Evolutionary conservation across 495 filamentous ascomycete species (phyloP).

Genomic region (Aspergillus kassunensis): DNA sequence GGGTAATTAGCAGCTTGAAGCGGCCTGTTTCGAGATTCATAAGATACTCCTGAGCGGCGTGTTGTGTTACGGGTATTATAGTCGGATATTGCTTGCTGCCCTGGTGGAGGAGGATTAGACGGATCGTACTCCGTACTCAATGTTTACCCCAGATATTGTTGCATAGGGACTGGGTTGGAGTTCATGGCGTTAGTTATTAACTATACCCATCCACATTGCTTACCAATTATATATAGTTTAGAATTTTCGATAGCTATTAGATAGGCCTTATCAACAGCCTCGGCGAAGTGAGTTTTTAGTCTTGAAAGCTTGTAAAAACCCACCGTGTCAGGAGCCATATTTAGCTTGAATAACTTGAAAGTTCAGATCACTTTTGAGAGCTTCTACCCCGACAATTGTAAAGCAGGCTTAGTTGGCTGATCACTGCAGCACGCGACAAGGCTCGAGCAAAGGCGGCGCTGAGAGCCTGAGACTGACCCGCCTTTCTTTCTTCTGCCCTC

Average conservation of each 20-base stretch:
- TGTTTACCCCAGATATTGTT: neutral
- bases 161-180: neutral
- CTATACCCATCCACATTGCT: no score
- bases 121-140: no score
- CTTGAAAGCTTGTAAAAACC: neutral
- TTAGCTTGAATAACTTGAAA: no score
- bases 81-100: no score
- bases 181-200: neutral
- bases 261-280: neutral
- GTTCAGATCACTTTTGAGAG: no score
- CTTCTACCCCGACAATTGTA: no score
- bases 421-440: constrained; percentile 21
- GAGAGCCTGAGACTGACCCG: constrained; percentile 39
- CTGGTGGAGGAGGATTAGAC: no score
- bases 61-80: no score
- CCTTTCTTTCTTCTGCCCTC: constrained; percentile 18
- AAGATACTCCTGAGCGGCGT: neutral
- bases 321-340: neutral
- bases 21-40: neutral
- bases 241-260: neutral
- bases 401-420: constrained; percentile 6
- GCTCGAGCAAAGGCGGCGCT: constrained; percentile 23
- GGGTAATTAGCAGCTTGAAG: constrained; percentile 47
- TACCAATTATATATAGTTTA: no score
- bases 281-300: no score